Percentiles rank a stretch among this genome's conserved stretches.
Evolutionary conservation across 371 early-diverging fungal species (phyloP).

Genomic region (Actinomortierella wolfii): DNA sequence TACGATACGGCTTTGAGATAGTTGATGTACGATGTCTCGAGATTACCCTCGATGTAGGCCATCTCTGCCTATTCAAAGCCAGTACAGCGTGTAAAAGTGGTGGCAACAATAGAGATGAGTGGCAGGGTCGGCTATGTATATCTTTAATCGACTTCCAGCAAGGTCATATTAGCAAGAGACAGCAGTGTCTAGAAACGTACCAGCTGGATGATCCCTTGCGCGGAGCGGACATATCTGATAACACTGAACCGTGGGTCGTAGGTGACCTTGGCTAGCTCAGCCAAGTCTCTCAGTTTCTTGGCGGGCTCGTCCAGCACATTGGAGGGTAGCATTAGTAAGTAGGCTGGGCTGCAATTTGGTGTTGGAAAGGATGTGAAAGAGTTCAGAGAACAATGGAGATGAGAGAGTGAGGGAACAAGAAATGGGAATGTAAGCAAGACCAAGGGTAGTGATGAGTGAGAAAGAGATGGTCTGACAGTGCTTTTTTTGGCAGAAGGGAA

Average conservation of each 20-base stretch:
- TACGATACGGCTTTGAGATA: constrained; percentile 55
- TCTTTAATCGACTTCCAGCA: no score
- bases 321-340: background rate
- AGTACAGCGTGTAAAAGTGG: no score
- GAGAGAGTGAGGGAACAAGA: background rate
- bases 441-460: background rate
- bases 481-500: no score
- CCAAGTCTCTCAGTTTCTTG: constrained; percentile 33
- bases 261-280: constrained; percentile 12
- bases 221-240: constrained; percentile 36
- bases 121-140: no score
- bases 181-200: constrained; percentile 12
- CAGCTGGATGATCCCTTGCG: constrained; percentile 17
- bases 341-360: background rate
- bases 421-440: background rate
- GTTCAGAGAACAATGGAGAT: background rate
- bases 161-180: no score
- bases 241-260: constrained; percentile 19
- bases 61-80: constrained; percentile 40
- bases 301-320: constrained; percentile 41
- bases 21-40: constrained; percentile 52
- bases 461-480: no score
- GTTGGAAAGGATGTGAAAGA: background rate
- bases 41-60: constrained; percentile 39
- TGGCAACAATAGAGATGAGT: no score